Base-by-base conservation (phyloP, 768 basidiomycete genomes). In the Rhodocollybia butyracea region DNA sequence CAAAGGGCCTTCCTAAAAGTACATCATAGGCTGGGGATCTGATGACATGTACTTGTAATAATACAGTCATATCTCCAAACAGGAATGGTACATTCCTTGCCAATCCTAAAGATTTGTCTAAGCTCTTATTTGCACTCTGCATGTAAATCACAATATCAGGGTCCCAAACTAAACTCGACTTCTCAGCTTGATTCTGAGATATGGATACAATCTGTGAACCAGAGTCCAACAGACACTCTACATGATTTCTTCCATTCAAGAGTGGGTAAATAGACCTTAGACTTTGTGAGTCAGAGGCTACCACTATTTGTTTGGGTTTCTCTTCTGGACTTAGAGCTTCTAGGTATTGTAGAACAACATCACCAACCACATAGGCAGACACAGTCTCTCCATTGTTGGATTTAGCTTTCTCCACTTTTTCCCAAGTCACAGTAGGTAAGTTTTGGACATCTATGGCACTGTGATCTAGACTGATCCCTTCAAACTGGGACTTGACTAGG, bases 41-140 rank as follows among this genome's bases (percentile, higher is more conserved):
- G 7, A 70, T 57, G 5, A 70, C 51, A 48, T 70, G 67, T 0
- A 66, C 60, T 55, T 69, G 69, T 30, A 68, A 38, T 24, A 64
- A 65, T 2, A 71, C 5, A 5, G 57, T 64, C 31, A 68, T 54
- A 19, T 56, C 40, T 13, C 63, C 66, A 21, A 71, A 50, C 0
- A 27, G 27, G 39, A 66, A 63, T 2, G 62, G 58, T 3, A 70
- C 61, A 39, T 71, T 69, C 4, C 58, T 56, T 0, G 61, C 60
- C 12, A 70, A 54, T 1, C 66, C 68, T 7, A 64, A 54, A 0
- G 66, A 60, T 12, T 36, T 8, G 21, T 66, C 61, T 1, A 62
- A 36, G 6, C 52, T 43, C 0, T 59, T 55, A 43, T 71, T 68
- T 0, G 66, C 67, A 2, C 60, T 60, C 38, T 67, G 59, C 64